These are phyloP conservation scores for Lathyrus tuberosus DNA, from an alignment of 306 rosid genomes.

Conservation along the genomic window DNA sequence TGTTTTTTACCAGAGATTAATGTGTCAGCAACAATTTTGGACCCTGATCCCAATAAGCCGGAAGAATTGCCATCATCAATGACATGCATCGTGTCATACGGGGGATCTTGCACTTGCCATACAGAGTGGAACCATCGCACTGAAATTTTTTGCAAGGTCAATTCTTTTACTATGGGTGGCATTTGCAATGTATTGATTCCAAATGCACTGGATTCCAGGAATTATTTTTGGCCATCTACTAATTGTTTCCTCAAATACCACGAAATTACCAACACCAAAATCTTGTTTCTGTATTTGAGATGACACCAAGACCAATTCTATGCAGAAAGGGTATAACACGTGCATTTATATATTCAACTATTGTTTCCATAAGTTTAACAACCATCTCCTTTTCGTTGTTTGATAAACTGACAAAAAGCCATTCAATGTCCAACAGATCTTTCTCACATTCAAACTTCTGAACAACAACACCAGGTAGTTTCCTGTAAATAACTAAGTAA, in stretches of 20 bases:
- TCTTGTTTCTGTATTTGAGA: constrained; percentile 52
- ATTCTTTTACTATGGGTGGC: constrained; percentile 54
- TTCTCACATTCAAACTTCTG: constrained; percentile 86
- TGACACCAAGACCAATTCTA: constrained; percentile 68
- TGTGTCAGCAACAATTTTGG: constrained; percentile 46
- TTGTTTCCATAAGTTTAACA: constrained; percentile 61
- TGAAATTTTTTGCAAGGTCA: constrained; percentile 67
- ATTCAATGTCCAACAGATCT: constrained; percentile 71
- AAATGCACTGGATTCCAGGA: constrained; percentile 86
- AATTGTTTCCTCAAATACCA: constrained; percentile 76
- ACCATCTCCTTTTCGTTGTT: constrained; percentile 73
- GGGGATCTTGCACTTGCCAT: constrained; percentile 50
- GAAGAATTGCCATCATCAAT: constrained; percentile 38
- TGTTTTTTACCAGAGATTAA: constrained; percentile 39
- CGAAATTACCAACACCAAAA: constrained; percentile 43
- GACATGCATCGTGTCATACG: constrained; percentile 36
- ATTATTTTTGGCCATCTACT: constrained; percentile 72
- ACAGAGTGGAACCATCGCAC: constrained; percentile 70
- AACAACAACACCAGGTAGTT: constrained; percentile 75
- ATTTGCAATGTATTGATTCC: constrained; percentile 85
- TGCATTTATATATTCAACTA: constrained; percentile 57
- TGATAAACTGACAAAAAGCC: constrained; percentile 61
- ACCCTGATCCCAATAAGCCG: constrained; percentile 48
- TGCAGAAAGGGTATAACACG: constrained; percentile 69
- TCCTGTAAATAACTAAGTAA: constrained; percentile 92